Evolutionary conservation across 2,329 filamentous ascomycete species (phyloP), one percentile per base, ranked within the genome.

Genomic region (Plectosphaerella sp.): DNA sequence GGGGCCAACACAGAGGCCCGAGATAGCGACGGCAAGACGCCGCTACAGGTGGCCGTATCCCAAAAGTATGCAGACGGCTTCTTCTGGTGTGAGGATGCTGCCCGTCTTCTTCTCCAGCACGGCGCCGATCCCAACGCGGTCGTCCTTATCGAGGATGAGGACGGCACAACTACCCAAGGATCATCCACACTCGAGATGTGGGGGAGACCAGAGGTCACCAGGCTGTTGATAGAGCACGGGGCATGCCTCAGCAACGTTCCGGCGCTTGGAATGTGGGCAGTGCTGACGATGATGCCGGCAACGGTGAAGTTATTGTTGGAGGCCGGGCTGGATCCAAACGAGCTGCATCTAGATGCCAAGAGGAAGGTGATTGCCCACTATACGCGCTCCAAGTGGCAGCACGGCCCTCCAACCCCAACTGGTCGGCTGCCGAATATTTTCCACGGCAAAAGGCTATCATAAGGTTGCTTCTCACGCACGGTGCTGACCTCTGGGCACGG

Each of bases 71-170:
- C 43, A 33, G 3, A 39, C 16, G 35, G 36, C 22, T 52, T 15
- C 22, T 52, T 15, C 16, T 47, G 22, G n/a, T 35, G 20, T 28
- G 50, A 48, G 4, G 65, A 64, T 2, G 58, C 62, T 18, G 62
- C 53, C 0, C 57, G 54, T 41, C 43, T 61, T 14, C 57, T 72
- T 11, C 54, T 72, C 1, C 55, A 64, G 37, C 56, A 64, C 18
- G 70, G 68, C 4, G 67, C 67, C 1, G 62, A 71, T 37, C 53
- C 62, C 0, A 70, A 72, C 15, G 20, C 36, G 4, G 45, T 20
- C 7, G 41, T 43, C 16, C 5, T 12, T 8, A 12, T 12, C n/a
- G n/a, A 43, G 41, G 16, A 43, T 12, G 28, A 33, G 28, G 28
- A 33, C 11, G 28, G 28, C n/a, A 43, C 10, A 8, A 43, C 10